Conservation (phyloP, 169 alveolate genomes). For the Plasmodium ovale region DNA sequence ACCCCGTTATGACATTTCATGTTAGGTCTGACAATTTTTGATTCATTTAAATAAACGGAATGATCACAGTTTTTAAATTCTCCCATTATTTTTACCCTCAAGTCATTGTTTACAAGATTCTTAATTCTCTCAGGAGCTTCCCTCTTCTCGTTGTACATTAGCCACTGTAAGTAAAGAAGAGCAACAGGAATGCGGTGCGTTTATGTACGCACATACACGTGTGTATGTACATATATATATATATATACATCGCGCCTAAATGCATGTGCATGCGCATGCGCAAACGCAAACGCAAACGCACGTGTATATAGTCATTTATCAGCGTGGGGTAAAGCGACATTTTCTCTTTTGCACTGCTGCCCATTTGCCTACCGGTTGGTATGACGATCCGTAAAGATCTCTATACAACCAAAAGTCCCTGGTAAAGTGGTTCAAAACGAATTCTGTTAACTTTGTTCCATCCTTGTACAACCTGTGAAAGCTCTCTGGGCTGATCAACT, state of each 20-base stretch:
- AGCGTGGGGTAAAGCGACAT: no score
- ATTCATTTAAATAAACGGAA: constrained; percentile 77
- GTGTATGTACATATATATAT: background rate
- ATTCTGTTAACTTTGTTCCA: constrained; percentile 75
- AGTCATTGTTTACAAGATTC: constrained; percentile 65
- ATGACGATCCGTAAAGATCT: constrained; percentile 84
- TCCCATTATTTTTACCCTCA: constrained; percentile 80
- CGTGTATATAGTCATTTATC: background rate
- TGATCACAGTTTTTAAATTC: constrained; percentile 76
- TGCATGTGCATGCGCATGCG: no score
- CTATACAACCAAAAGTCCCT: constrained; percentile 83
- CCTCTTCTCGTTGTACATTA: constrained; percentile 79
- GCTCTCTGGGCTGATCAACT: constrained; percentile 50
- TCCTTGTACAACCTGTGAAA: constrained; percentile 59
- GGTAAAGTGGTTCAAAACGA: constrained; percentile 83
- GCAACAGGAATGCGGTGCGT: background rate
- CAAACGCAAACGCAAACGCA: no score
- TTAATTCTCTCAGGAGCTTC: constrained; percentile 80
- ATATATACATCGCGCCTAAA: background rate
- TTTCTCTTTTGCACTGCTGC: background rate
- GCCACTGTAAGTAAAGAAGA: constrained; percentile 71
- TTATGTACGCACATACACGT: background rate
- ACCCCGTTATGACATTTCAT: constrained; percentile 87
- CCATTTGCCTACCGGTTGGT: constrained; percentile 78
- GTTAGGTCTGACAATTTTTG: constrained; percentile 84